Percentiles rank a stretch among this genome's conserved stretches.
Evolutionary conservation across 2,329 filamentous ascomycete species (phyloP).

Genomic region (Neocatenulostroma microsporum): DNA sequence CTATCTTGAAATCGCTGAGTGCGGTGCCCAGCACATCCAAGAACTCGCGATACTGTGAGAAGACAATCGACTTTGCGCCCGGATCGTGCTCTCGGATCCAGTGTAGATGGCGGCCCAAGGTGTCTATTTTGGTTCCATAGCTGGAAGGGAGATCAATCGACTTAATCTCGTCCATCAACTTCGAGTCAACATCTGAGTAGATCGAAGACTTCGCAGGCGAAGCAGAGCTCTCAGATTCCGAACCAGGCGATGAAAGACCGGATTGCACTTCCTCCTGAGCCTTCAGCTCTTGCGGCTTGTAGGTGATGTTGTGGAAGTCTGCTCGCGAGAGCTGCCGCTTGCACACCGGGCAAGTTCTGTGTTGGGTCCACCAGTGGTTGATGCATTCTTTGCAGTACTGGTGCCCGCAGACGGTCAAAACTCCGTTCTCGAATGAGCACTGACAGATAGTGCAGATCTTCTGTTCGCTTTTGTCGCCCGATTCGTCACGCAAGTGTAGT

Average conservation of each 20-base stretch:
- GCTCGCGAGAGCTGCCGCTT: constrained; percentile 57
- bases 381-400: constrained; percentile 89
- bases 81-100: constrained; percentile 81
- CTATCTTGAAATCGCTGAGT: constrained; percentile 64
- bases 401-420: constrained; percentile 82
- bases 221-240: neutral
- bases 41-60: constrained; percentile 83
- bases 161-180: constrained; percentile 70
- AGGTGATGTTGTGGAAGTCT: constrained; percentile 76
- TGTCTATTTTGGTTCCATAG: constrained; percentile 88
- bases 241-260: constrained; percentile 10
- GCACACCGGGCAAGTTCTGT: constrained; percentile 76
- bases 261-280: constrained; percentile 50
- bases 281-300: constrained; percentile 67
- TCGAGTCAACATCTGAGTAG: constrained; percentile 67
- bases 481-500: constrained; percentile 53
- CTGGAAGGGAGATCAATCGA: constrained; percentile 62
- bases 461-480: constrained; percentile 45
- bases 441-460: constrained; percentile 83
- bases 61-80: constrained; percentile 86
- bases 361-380: constrained; percentile 63
- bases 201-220: constrained; percentile 42
- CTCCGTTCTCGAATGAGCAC: constrained; percentile 65
- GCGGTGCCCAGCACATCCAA: constrained; percentile 64
- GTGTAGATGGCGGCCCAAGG: constrained; percentile 60